A percentile compares a stretch with the other conserved stretches of the same genome.
These are phyloP conservation scores for Cantharellus anzutake DNA, from an alignment of 768 basidiomycete species.

Conservation along the genomic window DNA sequence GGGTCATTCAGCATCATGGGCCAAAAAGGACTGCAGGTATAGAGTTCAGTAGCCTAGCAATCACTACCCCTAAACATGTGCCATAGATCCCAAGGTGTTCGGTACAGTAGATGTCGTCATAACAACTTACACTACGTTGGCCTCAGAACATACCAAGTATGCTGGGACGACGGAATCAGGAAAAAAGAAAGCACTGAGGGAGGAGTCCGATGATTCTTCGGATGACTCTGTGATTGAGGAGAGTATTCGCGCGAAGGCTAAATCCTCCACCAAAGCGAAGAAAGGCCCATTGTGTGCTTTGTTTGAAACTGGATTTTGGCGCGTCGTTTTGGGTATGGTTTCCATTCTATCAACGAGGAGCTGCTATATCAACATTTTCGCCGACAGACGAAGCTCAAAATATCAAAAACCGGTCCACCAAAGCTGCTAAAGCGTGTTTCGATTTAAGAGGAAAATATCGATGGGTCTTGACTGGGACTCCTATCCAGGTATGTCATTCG, in stretches of 20 bases:
- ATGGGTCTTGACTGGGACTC: conserved; percentile 81
- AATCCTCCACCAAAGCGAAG: conserved; percentile 8
- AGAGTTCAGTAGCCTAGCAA: conserved; percentile 7
- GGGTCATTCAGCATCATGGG: conserved; percentile 74
- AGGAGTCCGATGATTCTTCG: conserved; percentile 2
- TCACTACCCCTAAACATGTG: neutral
- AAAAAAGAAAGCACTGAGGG: conserved; percentile 23
- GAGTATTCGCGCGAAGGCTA: neutral
- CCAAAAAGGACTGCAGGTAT: conserved; percentile 45
- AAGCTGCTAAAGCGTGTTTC: conserved; percentile 59
- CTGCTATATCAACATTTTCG: neutral
- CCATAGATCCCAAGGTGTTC: conserved; percentile 34
- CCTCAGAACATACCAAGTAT: conserved; percentile 53
- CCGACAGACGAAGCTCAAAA: conserved; percentile 75
- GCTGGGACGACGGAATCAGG: conserved; percentile 19
- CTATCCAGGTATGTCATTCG: conserved; percentile 22
- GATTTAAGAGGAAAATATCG: conserved; percentile 58
- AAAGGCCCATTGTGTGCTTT: conserved; percentile 34
- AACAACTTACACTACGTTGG: conserved; percentile 72
- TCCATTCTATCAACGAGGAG: neutral
- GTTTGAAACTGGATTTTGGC: conserved; percentile 65
- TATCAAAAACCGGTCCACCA: conserved; percentile 72
- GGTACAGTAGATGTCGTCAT: conserved; percentile 49
- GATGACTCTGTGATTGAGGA: conserved; percentile 4
- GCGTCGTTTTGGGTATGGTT: conserved; percentile 58